A percentile compares a stretch with the other conserved stretches of the same genome.
Evolutionary conservation across 2,329 filamentous ascomycete species (phyloP).

Genomic region (Talaromyces islandicus): DNA sequence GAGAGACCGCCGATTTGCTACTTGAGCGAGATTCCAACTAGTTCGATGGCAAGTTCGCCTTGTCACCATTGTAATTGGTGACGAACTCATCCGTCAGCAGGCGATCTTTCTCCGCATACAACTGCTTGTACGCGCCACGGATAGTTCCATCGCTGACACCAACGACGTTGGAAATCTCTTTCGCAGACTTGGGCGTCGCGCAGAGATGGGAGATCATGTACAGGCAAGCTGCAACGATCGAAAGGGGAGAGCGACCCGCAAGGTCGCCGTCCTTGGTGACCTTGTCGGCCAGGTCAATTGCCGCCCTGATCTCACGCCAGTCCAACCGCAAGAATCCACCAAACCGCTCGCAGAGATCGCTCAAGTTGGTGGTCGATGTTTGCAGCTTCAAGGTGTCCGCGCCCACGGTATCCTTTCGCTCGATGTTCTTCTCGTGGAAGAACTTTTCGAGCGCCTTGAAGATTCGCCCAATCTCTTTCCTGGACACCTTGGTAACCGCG

Average conservation of each 20-base stretch:
- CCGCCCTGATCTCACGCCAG: slow-evolving; percentile 71
- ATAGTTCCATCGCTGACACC: slow-evolving; percentile 96
- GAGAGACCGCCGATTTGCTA: neutral
- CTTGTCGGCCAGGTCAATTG: slow-evolving; percentile 69
- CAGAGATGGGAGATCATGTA: slow-evolving; percentile 91
- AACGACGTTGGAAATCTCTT: slow-evolving; percentile 76
- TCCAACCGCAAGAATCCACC: slow-evolving; percentile 75
- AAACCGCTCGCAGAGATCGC: slow-evolving; percentile 82
- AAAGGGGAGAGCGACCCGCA: slow-evolving; percentile 87
- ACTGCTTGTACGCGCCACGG: slow-evolving; percentile 85
- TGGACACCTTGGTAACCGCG: slow-evolving; percentile 84
- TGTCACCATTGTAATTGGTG: slow-evolving; percentile 62
- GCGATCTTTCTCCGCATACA: slow-evolving; percentile 68
- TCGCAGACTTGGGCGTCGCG: slow-evolving; percentile 70
- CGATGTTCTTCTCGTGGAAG: slow-evolving; percentile 65
- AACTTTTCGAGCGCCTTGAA: slow-evolving; percentile 93
- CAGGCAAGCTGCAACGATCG: slow-evolving; percentile 90
- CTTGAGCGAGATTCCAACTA: neutral
- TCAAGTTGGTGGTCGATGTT: slow-evolving; percentile 70
- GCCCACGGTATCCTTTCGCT: slow-evolving; percentile 48
- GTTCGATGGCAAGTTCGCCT: slow-evolving; percentile 60
- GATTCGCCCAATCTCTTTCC: slow-evolving; percentile 94
- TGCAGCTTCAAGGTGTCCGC: slow-evolving; percentile 53
- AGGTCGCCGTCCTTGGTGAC: slow-evolving; percentile 73
- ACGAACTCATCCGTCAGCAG: slow-evolving; percentile 74